phyloP scores from a whole-genome alignment of 139 green algal species.

The Chlorella ohadii region DNA sequence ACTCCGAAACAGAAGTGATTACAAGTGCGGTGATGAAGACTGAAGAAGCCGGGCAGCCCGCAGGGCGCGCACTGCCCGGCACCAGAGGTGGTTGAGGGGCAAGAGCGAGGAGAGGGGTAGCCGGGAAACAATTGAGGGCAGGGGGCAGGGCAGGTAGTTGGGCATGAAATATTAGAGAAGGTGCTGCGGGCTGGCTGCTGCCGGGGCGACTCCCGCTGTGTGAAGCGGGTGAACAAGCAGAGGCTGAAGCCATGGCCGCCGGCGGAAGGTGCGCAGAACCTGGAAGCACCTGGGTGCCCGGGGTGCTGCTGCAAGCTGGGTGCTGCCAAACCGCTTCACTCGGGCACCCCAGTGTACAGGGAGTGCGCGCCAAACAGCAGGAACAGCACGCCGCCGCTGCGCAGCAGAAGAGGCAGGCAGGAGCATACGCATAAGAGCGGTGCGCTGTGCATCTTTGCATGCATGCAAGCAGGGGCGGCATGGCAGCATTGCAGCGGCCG shows the following conservation, averaged over 20 bases:
- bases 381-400: conserved; percentile 88
- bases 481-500: too few relatives aligned
- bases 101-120: neutral
- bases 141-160: neutral
- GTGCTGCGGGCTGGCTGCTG: neutral
- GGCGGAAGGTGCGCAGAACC: too few relatives aligned
- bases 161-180: neutral
- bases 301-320: too few relatives aligned
- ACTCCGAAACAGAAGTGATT: neutral
- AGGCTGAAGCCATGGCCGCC: too few relatives aligned
- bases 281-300: too few relatives aligned
- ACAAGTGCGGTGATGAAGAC: neutral
- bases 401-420: neutral
- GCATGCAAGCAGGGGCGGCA: neutral
- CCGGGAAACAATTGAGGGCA: neutral
- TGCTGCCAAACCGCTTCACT: conserved; percentile 12
- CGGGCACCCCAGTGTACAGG: conserved; percentile 31
- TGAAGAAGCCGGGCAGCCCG: neutral
- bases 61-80: too few relatives aligned
- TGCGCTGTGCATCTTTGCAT: neutral
- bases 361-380: conserved; percentile 89
- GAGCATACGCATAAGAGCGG: neutral
- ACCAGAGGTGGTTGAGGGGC: too few relatives aligned
- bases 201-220: too few relatives aligned
- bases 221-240: too few relatives aligned